Conservation (phyloP, 176 grass and related monocot genomes). For the Lolium rigidum region DNA sequence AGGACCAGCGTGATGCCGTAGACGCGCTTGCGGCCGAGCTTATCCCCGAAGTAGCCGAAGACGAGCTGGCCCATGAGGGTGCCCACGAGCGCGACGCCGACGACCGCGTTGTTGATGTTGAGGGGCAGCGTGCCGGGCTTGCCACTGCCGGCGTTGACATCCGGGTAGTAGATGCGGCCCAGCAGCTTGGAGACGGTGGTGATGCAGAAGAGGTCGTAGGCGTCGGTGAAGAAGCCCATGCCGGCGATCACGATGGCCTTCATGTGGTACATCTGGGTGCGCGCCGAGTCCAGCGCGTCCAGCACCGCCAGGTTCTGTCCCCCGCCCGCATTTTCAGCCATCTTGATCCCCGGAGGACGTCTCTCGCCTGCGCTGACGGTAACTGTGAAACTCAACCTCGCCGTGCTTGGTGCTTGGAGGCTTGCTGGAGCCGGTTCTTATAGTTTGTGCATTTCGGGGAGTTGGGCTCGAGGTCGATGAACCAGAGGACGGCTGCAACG, state of each 20-base stretch:
- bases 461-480: slow-evolving; percentile 41
- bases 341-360: not conserved
- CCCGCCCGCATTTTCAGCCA: not conserved
- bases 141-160: rapidly evolving
- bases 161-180: slow-evolving; percentile 55
- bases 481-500: slow-evolving; percentile 38
- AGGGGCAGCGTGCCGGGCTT: slow-evolving; percentile 31
- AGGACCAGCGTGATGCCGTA: slow-evolving; percentile 29
- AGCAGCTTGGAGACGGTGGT: slow-evolving; percentile 63
- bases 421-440: slow-evolving; percentile 13
- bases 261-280: slow-evolving; percentile 70
- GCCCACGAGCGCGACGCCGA: slow-evolving; percentile 57
- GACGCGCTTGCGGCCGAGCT: slow-evolving; percentile 50
- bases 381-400: no score
- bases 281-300: slow-evolving; percentile 61
- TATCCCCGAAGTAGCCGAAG: slow-evolving; percentile 54
- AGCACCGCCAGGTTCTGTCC: slow-evolving; percentile 54
- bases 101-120: slow-evolving; percentile 5
- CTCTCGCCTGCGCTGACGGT: no score
- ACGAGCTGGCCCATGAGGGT: slow-evolving; percentile 63
- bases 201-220: slow-evolving; percentile 80
- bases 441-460: slow-evolving; percentile 4
- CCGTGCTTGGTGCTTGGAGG: slow-evolving; percentile 15
- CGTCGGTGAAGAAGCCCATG: slow-evolving; percentile 88
- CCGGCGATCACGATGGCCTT: slow-evolving; percentile 74